Evolutionary conservation across 768 basidiomycete genomes (phyloP).

Genomic region (Boletus rufocinnamomeus): DNA sequence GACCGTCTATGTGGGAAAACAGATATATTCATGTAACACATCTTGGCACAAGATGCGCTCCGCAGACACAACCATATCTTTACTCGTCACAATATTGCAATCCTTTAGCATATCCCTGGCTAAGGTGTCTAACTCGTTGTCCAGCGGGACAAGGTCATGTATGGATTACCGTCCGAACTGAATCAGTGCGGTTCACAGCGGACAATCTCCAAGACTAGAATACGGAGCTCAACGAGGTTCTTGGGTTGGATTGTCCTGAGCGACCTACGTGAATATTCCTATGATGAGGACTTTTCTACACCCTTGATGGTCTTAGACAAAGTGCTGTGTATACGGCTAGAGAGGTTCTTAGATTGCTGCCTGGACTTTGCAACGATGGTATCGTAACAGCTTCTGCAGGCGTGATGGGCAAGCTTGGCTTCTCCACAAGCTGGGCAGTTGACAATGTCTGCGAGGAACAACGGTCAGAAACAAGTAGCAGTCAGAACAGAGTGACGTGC

Average conservation of each 20-base stretch:
- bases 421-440: conserved; percentile 88
- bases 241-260: neutral
- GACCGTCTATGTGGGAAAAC: neutral
- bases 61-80: neutral
- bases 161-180: neutral
- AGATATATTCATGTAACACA: neutral
- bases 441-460: conserved; percentile 66
- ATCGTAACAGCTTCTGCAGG: conserved; percentile 79
- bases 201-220: neutral
- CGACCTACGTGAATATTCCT: conserved; percentile 1
- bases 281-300: conserved; percentile 4
- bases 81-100: neutral
- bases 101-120: neutral
- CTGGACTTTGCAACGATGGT: conserved; percentile 30
- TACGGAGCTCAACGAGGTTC: neutral
- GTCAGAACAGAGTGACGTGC: conserved; percentile 41
- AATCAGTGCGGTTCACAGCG: neutral
- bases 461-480: conserved; percentile 6
- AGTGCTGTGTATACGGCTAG: neutral
- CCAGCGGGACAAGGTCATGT: neutral
- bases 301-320: conserved; percentile 2
- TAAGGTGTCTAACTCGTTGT: neutral
- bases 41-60: conserved; percentile 3
- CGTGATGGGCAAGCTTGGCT: conserved; percentile 85
- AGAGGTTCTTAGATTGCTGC: conserved; percentile 16